Evolutionary conservation across 2,329 filamentous ascomycete genomes (phyloP).

Genomic region (Aotearoamyces nothofagi): DNA sequence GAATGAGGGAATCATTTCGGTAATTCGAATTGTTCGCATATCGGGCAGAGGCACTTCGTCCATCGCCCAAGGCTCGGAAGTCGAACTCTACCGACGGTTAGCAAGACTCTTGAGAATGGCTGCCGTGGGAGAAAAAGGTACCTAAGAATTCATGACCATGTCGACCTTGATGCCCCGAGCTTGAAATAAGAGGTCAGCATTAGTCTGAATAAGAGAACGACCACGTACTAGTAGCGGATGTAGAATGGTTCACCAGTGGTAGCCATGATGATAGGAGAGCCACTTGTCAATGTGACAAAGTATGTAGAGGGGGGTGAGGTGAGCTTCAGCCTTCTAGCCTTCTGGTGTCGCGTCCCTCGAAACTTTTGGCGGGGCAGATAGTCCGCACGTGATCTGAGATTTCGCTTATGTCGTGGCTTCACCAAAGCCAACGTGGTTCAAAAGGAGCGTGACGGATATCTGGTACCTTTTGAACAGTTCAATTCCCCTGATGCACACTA

Average conservation of each 20-base stretch:
- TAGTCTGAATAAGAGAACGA: too few species aligned
- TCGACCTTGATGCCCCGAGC: slow-evolving; percentile 91
- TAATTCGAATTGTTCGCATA: slow-evolving; percentile 99
- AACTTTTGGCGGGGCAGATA: too few species aligned
- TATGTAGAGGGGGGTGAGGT: too few species aligned
- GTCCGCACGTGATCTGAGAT: too few species aligned
- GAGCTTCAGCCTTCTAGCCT: too few species aligned
- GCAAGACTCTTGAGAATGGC: neutral
- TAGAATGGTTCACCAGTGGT: slow-evolving; percentile 66
- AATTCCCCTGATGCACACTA: too few species aligned
- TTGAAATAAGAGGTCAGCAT: slow-evolving; percentile 24
- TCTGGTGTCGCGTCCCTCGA: too few species aligned
- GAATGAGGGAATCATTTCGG: slow-evolving; percentile 92
- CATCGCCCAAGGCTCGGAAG: slow-evolving; percentile 83
- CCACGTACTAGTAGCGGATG: slow-evolving; percentile 82
- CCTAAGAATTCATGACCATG: slow-evolving; percentile 98
- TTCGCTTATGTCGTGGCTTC: too few species aligned
- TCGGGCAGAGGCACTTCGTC: slow-evolving; percentile 80
- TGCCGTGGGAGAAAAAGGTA: slow-evolving; percentile 24
- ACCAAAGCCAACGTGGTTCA: too few species aligned
- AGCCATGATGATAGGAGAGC: slow-evolving; percentile 17
- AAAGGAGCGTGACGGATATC: too few species aligned
- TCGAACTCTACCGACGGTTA: slow-evolving; percentile 61
- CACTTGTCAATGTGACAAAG: too few species aligned
- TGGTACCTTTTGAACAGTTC: too few species aligned